These are phyloP conservation scores for Citrus cavaleriei DNA, from an alignment of 345 rosid species.

Conservation along the genomic window DNA sequence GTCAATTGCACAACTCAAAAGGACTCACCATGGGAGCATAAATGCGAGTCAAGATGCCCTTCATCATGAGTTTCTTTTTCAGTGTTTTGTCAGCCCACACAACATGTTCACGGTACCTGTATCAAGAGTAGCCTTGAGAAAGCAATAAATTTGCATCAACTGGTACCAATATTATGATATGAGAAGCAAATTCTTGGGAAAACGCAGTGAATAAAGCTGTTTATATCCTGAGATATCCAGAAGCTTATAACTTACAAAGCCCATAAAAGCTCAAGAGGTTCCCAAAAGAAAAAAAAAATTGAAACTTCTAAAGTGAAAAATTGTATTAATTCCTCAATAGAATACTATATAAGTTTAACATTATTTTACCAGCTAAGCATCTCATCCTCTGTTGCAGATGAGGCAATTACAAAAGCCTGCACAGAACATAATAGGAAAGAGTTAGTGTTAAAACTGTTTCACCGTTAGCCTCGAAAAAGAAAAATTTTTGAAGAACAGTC, in stretches of 20 bases:
- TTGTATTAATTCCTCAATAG: not conserved
- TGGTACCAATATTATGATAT: not conserved
- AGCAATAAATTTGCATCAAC: not conserved
- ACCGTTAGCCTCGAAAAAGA: no score
- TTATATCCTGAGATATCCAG: not conserved
- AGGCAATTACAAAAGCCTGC: no score
- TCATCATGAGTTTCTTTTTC: no score
- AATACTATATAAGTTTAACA: not conserved
- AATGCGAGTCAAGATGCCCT: no score
- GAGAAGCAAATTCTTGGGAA: not conserved
- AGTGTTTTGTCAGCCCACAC: slow-evolving; percentile 48
- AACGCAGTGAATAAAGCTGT: no score
- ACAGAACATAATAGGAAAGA: no score
- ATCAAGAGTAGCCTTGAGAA: not conserved
- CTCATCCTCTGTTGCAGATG: no score
- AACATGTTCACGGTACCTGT: slow-evolving; percentile 71
- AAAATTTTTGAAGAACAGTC: no score
- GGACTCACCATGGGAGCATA: no score
- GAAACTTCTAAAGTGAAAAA: slow-evolving; percentile 1
- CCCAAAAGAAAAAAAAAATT: not conserved
- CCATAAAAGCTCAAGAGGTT: not conserved
- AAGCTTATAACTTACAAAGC: not conserved
- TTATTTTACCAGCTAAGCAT: no score
- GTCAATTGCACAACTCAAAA: no score
- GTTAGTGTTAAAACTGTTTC: no score